Conservation (phyloP, 75 land plant species). For the Larix kaempferi region DNA sequence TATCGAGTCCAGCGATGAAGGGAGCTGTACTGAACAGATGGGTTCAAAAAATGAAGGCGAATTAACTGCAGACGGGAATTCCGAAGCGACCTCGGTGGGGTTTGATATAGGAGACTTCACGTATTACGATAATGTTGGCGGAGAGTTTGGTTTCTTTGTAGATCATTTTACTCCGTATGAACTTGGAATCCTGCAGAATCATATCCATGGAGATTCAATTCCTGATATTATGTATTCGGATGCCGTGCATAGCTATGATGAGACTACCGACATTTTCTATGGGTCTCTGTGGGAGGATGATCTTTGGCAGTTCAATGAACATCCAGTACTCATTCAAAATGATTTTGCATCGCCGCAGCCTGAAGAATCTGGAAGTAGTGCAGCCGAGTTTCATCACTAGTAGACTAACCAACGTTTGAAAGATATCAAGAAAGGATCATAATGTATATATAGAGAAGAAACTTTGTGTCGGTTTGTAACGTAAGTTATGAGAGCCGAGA, state of each 20-base stretch:
- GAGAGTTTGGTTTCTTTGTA: background rate
- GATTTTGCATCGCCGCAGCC: too few relatives aligned
- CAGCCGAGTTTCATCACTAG: too few relatives aligned
- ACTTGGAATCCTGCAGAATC: background rate
- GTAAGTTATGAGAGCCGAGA: too few relatives aligned
- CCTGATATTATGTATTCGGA: background rate
- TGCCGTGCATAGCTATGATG: background rate
- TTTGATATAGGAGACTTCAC: background rate
- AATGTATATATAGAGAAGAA: too few relatives aligned
- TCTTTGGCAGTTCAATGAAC: constrained; percentile 2
- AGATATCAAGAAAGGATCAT: too few relatives aligned
- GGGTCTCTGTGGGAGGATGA: constrained; percentile 6
- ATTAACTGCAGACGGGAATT: background rate
- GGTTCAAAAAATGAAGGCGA: background rate
- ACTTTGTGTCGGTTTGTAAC: too few relatives aligned
- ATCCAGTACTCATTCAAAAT: background rate
- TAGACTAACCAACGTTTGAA: too few relatives aligned
- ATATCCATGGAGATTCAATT: background rate
- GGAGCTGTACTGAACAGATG: background rate
- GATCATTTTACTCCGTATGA: background rate
- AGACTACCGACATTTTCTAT: background rate
- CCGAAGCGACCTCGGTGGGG: background rate
- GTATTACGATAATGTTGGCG: background rate
- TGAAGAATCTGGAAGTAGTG: too few relatives aligned
- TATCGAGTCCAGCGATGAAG: background rate